Conservation (phyloP, 2,329 filamentous ascomycete genomes). For the Hypoxylon sp. region DNA sequence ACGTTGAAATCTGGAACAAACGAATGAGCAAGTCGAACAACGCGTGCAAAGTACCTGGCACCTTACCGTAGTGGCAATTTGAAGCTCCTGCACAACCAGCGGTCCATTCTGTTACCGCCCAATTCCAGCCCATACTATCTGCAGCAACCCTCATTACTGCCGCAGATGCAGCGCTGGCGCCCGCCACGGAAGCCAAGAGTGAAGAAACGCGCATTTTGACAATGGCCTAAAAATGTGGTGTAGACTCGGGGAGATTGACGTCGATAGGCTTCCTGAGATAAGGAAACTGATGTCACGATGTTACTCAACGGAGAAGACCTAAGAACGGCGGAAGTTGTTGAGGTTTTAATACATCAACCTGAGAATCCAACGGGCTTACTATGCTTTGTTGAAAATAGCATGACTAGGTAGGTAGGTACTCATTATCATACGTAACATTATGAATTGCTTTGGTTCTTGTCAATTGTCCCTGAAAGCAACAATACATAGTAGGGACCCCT, state of each 20-base stretch:
- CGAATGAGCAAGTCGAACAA: neutral
- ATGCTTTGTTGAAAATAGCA: conserved; percentile 29
- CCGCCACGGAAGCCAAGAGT: conserved; percentile 42
- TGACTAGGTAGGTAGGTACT: too few species aligned
- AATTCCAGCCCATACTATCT: conserved; percentile 41
- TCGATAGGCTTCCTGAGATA: conserved; percentile 10
- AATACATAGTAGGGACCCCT: conserved; percentile 25
- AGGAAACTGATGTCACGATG: neutral
- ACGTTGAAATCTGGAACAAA: conserved; percentile 50
- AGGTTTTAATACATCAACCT: conserved; percentile 29
- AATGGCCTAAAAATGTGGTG: neutral
- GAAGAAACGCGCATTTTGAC: conserved; percentile 48
- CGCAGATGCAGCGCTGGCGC: conserved; percentile 43
- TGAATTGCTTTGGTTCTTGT: conserved; percentile 31
- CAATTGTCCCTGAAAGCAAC: conserved; percentile 34
- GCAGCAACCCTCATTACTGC: conserved; percentile 44
- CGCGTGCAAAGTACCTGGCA: neutral
- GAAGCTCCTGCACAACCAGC: conserved; percentile 38
- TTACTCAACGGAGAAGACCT: neutral
- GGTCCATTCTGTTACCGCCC: conserved; percentile 49
- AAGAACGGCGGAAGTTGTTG: conserved; percentile 2
- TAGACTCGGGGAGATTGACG: neutral
- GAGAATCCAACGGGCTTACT: conserved; percentile 6
- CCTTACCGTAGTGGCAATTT: conserved; percentile 51
- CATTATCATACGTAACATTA: conserved; percentile 15